Evolutionary conservation across 306 rosid genomes (phyloP).

Genomic region (Vicia sativa): DNA sequence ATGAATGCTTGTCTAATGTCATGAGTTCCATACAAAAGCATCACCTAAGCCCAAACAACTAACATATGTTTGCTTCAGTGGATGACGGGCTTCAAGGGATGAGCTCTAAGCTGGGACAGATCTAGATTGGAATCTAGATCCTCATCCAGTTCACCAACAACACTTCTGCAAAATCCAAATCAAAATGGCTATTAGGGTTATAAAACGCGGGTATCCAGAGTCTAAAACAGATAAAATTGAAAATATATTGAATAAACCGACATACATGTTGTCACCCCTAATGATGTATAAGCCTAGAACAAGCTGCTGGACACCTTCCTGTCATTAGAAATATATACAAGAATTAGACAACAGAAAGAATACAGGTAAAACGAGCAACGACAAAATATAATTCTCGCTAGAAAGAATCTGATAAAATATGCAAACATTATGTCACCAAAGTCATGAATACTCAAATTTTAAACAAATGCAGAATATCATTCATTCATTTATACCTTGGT

Average conservation of each 20-base stretch:
- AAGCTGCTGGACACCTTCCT: conserved; percentile 98
- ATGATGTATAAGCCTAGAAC: conserved; percentile 90
- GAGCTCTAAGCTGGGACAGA: conserved; percentile 81
- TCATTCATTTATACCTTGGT: conserved; percentile 69
- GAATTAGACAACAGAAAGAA: conserved; percentile 17
- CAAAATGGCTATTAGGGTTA: background rate
- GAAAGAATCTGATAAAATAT: conserved; percentile 18
- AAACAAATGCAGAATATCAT: conserved; percentile 16
- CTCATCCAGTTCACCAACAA: conserved; percentile 92
- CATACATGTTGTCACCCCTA: conserved; percentile 95
- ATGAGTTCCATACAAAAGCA: background rate
- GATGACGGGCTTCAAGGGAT: conserved; percentile 84
- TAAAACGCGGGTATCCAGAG: background rate
- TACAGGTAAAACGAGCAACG: background rate
- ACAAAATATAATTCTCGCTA: background rate
- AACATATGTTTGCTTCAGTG: conserved; percentile 54
- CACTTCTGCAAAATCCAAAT: conserved; percentile 70
- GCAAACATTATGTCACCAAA: background rate
- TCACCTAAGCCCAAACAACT: background rate
- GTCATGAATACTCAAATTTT: background rate
- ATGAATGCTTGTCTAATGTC: too few species aligned
- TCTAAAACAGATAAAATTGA: conserved; percentile 2
- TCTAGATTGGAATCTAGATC: conserved; percentile 83
- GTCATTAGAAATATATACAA: conserved; percentile 43
- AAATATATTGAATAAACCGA: background rate